phyloP scores from a whole-genome alignment of 1,284 basidiomycete genomes.

The Bjerkandera adusta region DNA sequence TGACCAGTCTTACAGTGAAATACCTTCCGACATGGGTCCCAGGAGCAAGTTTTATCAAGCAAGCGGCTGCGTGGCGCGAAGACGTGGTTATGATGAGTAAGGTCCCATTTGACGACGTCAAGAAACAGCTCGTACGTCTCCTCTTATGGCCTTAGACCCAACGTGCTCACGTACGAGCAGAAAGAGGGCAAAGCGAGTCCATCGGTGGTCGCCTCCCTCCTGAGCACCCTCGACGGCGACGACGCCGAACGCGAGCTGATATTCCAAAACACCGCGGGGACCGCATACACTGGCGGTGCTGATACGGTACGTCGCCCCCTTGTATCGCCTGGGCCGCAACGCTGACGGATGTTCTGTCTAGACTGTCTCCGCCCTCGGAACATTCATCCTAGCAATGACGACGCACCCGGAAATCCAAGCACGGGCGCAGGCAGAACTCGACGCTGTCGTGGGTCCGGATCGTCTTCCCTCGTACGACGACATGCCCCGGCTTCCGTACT shows the following conservation, averaged over 20 bases:
- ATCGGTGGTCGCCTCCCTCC: not conserved
- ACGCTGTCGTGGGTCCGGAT: slow-evolving; percentile 25
- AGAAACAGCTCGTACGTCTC: slow-evolving; percentile 24
- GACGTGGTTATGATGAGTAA: slow-evolving; percentile 22
- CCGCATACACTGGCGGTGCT: slow-evolving; percentile 18
- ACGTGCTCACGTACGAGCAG: too few relatives aligned
- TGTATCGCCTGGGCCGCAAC: too few relatives aligned
- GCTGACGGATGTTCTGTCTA: slow-evolving; percentile 10
- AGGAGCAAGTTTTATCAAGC: slow-evolving; percentile 25
- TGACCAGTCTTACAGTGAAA: slow-evolving; percentile 4
- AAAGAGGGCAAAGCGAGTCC: slow-evolving; percentile 26
- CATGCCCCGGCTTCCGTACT: slow-evolving; percentile 27
- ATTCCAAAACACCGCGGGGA: slow-evolving; percentile 5
- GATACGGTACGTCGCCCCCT: slow-evolving; percentile 23
- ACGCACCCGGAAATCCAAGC: slow-evolving; percentile 28
- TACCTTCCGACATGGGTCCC: slow-evolving; percentile 31
- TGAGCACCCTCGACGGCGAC: slow-evolving; percentile 1
- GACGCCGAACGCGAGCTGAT: slow-evolving; percentile 21
- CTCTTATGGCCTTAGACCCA: too few relatives aligned
- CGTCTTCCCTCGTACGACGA: slow-evolving; percentile 27
- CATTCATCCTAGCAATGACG: slow-evolving; percentile 30
- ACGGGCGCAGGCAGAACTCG: slow-evolving; percentile 31
- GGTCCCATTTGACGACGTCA: slow-evolving; percentile 22
- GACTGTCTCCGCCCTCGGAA: slow-evolving; percentile 26
- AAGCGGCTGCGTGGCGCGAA: slow-evolving; percentile 18